A percentile compares a stretch with the other conserved stretches of the same genome.
These are phyloP conservation scores for Albifimbria verrucaria DNA, from an alignment of 2,329 filamentous ascomycete genomes.

Conservation along the genomic window DNA sequence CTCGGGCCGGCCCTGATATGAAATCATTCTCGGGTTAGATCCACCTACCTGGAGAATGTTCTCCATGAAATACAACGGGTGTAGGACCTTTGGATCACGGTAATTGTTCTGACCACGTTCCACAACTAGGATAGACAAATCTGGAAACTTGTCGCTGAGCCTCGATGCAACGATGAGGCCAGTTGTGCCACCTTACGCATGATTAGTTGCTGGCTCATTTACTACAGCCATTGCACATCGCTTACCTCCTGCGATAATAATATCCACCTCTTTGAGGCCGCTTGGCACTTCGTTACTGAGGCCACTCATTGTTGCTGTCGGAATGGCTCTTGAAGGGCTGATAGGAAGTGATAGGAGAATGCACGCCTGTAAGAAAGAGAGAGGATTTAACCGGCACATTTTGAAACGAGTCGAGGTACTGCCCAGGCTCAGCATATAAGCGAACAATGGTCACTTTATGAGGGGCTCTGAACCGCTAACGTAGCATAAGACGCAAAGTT, in stretches of 20 bases:
- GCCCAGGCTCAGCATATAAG: too few species aligned
- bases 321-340: too few species aligned
- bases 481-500: too few species aligned
- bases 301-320: too few species aligned
- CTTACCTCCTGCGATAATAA: neutral
- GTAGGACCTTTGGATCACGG: neutral
- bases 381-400: too few species aligned
- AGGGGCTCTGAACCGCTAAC: too few species aligned
- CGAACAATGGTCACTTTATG: too few species aligned
- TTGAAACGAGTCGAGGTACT: too few species aligned
- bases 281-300: too few species aligned
- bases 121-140: neutral
- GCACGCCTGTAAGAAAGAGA: too few species aligned
- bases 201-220: neutral
- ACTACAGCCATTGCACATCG: neutral
- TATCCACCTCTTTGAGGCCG: too few species aligned
- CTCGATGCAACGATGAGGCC: neutral
- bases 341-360: too few species aligned
- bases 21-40: neutral
- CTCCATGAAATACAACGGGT: neutral
- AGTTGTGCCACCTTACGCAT: neutral
- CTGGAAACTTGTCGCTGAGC: neutral
- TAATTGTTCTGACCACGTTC: neutral
- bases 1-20: neutral
- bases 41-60: neutral